Conservation (phyloP, 305 asterid genomes). For the Fraxinus greggii region DNA sequence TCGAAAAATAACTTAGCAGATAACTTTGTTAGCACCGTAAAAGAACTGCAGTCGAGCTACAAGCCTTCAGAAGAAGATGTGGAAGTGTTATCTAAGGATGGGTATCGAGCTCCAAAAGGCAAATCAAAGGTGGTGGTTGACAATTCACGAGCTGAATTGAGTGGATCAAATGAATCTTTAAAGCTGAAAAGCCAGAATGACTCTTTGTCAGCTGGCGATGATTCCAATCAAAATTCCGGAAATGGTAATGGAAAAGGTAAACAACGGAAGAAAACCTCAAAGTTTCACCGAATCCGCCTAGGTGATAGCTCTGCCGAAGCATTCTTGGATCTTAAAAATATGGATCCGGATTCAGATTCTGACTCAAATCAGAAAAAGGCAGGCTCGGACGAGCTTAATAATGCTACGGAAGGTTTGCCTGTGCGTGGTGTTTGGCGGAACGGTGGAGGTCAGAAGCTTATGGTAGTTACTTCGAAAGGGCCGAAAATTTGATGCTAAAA, state of each 20-base stretch:
- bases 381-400: slow-evolving; percentile 26
- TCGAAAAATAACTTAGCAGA: slow-evolving; percentile 50
- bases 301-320: slow-evolving; percentile 81
- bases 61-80: slow-evolving; percentile 53
- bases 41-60: slow-evolving; percentile 61
- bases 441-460: slow-evolving; percentile 82
- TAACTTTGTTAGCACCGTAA: slow-evolving; percentile 49
- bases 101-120: slow-evolving; percentile 61
- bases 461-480: slow-evolving; percentile 42
- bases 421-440: slow-evolving; percentile 79
- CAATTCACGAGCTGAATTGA: slow-evolving; percentile 33
- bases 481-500: slow-evolving; percentile 34
- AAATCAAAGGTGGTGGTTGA: slow-evolving; percentile 43
- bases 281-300: slow-evolving; percentile 73
- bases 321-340: slow-evolving; percentile 43
- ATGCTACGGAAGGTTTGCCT: slow-evolving; percentile 45
- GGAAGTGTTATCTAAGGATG: slow-evolving; percentile 80
- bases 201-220: slow-evolving; percentile 32
- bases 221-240: slow-evolving; percentile 35
- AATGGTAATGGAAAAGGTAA: slow-evolving; percentile 56
- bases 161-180: slow-evolving; percentile 31
- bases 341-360: slow-evolving; percentile 53
- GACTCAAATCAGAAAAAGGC: slow-evolving; percentile 39
- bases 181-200: slow-evolving; percentile 38
- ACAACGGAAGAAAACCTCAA: slow-evolving; percentile 79